Evolutionary conservation across 2,329 filamentous ascomycete species (phyloP), one percentile per base, ranked within the genome.

Genomic region (Clonostachys sp.): DNA sequence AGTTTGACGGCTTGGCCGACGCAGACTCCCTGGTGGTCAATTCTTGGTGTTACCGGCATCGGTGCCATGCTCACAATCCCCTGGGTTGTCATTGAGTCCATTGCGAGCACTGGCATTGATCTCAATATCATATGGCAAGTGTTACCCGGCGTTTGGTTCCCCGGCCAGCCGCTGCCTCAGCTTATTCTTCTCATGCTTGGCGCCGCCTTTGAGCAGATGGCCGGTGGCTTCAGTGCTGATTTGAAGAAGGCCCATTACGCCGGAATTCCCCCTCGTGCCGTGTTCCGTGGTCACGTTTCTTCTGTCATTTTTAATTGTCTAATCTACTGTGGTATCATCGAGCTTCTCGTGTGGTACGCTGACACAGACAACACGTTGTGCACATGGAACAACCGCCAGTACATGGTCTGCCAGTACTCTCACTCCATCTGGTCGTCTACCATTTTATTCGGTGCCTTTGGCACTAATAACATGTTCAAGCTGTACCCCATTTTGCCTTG

Each of bases 51-150:
- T 8, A 62, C 76, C 14, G 60, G 71, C 35, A 67, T 80, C 48
- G 64, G 73, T 0, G 53, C 62, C 12, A 46, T 77, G 14, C 72
- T 73, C 56, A 69, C 71, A 12, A 60, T 77, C 13, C 74, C 74
- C 5, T 65, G 63, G 53, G 67, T 66, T 39, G 69, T 78, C 42
- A 65, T 78, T 43, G 63, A 72, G 34, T 52, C 51, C 12, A 50
- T 52, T 51, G 74, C 72, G 6, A 73, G 75, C n/a, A 68, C 74
- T 6, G 64, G 71, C 48, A 64, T 77, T 20, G 67, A 67, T 3
- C 55, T 77, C 13, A 76, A 77, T 48, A 72, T 77, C 44, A 64
- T 76, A 46, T 73, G 71, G 16, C 71, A 74, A 53, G 72, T 75
- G 46, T 65, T 78, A 17, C 57, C 55, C n/a, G 55, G 55, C 14